These are phyloP conservation scores for Letharia lupina DNA, from an alignment of 495 filamentous ascomycete genomes.

Conservation along the genomic window DNA sequence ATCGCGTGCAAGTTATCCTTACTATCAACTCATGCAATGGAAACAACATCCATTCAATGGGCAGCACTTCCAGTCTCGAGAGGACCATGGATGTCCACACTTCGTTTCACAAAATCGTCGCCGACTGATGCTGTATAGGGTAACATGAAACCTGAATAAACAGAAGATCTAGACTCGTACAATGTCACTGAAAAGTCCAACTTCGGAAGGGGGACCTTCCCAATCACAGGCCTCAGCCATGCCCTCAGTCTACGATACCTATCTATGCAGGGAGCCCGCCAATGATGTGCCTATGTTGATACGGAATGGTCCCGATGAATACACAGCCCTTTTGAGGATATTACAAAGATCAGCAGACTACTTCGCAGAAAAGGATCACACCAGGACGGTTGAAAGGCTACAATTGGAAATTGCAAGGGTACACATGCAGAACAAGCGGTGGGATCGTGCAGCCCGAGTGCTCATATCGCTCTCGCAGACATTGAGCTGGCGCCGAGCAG, in stretches of 20 bases:
- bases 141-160: background rate
- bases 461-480: conserved; percentile 64
- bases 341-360: conserved; percentile 54
- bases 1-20: background rate
- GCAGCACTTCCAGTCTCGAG: background rate
- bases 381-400: conserved; percentile 57
- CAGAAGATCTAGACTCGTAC: background rate
- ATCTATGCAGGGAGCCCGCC: conserved; percentile 22
- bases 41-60: background rate
- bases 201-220: background rate
- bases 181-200: conserved; percentile 1
- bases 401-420: conserved; percentile 63
- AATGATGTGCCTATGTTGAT: conserved; percentile 22
- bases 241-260: conserved; percentile 21
- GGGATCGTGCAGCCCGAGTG: conserved; percentile 56
- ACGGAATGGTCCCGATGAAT: conserved; percentile 23
- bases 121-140: background rate
- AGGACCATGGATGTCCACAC: background rate
- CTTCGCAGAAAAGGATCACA: conserved; percentile 55
- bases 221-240: background rate
- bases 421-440: conserved; percentile 52
- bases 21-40: background rate
- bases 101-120: background rate
- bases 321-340: conserved; percentile 27
- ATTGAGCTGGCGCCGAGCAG: conserved; percentile 64